Conservation (phyloP, 2,329 filamentous ascomycete species). For the Helotiales sp. region DNA sequence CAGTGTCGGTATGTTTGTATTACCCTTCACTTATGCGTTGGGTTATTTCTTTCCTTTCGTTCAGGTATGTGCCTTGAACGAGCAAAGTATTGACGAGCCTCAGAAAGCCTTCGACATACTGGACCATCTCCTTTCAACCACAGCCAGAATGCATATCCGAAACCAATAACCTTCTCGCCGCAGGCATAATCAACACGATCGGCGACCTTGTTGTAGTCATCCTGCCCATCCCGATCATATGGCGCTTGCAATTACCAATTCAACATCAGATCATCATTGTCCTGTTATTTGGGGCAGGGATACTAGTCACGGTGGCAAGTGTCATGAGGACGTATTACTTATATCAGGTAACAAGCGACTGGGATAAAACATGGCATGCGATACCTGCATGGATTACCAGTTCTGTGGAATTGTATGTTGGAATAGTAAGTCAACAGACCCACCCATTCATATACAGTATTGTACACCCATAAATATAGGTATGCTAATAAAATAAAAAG, state of each 20-base stretch:
- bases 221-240: slow-evolving; percentile 54
- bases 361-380: slow-evolving; percentile 46
- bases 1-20: slow-evolving; percentile 46
- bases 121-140: slow-evolving; percentile 42
- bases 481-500: slow-evolving; percentile 3
- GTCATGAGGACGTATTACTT: slow-evolving; percentile 46
- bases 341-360: slow-evolving; percentile 36
- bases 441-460: too few species aligned
- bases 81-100: background rate
- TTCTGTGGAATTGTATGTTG: slow-evolving; percentile 49
- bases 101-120: slow-evolving; percentile 47
- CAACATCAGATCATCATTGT: slow-evolving; percentile 54
- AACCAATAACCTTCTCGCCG: slow-evolving; percentile 54
- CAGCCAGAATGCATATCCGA: slow-evolving; percentile 53
- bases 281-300: slow-evolving; percentile 54
- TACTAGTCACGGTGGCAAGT: slow-evolving; percentile 49
- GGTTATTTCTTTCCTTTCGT: background rate
- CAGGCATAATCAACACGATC: slow-evolving; percentile 62
- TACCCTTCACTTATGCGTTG: too few species aligned
- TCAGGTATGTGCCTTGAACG: background rate
- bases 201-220: slow-evolving; percentile 60
- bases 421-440: slow-evolving; percentile 35
- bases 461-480: too few species aligned
- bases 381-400: slow-evolving; percentile 44
- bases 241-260: slow-evolving; percentile 50